Base-by-base conservation (phyloP, 352 stramenopile species). In the Phytophthora cactorum region DNA sequence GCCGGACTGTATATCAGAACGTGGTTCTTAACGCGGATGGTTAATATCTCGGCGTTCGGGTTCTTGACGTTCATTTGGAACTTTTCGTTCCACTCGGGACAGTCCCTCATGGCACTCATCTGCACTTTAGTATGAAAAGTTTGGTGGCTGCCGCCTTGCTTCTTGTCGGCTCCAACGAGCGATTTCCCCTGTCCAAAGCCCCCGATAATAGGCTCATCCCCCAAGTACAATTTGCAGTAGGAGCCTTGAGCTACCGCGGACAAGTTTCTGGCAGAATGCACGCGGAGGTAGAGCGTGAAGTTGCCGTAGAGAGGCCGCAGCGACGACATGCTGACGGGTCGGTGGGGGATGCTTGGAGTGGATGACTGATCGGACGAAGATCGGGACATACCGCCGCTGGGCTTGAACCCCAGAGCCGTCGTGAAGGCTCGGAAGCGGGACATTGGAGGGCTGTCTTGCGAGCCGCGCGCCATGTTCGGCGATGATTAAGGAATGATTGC, bases 161-260 rank as follows among this genome's bases (percentile, higher is more conserved):
- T 62, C 17, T 53, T 63, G 3, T 56, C 46, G n/a, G 17, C 25
- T 25, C 34, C 32, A 4, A 70, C 52, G 1, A 79, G 45, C 25
- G 71, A 64, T 52, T 68, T 71, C 27, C 49, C 36, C 14, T 72
- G 61, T 2, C 68, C 69, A 38, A 76, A 74, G 31, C 77, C 79
- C 28, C 65, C 78, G 44, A 84, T 63, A 27, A 91, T 78, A 22
- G 76, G 65, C 34, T 72, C 72, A 5, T 89, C 76, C 2, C 82
- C 85, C 32, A 91, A 38, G 46, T 93, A 91, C n/a, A 91, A 47
- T 64, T 90, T 93, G 57, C 79, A 90, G 68, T 91, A 93, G 8
- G 75, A 81, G 29, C 70, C 59, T 51, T 84, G 74, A 22, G 79
- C 66, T 25, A 80, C 68, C 4, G 67, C 67, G 27, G 81, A 50